Percentiles rank a stretch among this genome's conserved stretches.
These are phyloP conservation scores for Colletotrichum chlorophyti DNA, from an alignment of 2,329 filamentous ascomycete species.

Conservation along the genomic window DNA sequence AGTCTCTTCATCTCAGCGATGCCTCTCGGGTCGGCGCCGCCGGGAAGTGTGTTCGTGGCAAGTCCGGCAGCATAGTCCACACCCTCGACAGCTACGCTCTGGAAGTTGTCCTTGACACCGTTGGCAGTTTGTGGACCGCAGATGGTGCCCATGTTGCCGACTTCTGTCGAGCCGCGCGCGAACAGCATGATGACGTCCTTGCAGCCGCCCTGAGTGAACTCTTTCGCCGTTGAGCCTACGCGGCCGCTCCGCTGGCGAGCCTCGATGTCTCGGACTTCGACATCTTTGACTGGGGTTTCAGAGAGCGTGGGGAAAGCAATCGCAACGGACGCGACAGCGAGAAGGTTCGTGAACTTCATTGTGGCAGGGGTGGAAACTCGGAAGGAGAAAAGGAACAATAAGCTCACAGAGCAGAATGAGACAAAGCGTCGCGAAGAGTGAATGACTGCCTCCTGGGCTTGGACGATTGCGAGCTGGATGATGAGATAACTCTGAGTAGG, in stretches of 20 bases:
- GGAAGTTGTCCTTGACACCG: constrained; percentile 31
- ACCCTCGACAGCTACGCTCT: constrained; percentile 31
- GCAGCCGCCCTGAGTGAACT: constrained; percentile 34
- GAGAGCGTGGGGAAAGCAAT: constrained; percentile 24
- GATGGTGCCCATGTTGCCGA: constrained; percentile 31
- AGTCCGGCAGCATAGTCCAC: constrained; percentile 45
- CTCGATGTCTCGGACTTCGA: constrained; percentile 5
- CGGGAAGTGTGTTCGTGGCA: constrained; percentile 38
- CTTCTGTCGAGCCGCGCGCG: constrained; percentile 33
- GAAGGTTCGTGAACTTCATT: constrained; percentile 27
- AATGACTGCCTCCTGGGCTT: constrained; percentile 26
- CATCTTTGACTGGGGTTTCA: neutral
- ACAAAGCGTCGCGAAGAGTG: constrained; percentile 5
- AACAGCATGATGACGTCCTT: constrained; percentile 34
- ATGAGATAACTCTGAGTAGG: neutral
- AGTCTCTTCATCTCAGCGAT: constrained; percentile 41
- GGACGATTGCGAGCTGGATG: constrained; percentile 9
- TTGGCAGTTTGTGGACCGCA: constrained; percentile 32
- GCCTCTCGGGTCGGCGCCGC: constrained; percentile 39
- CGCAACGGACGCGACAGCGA: constrained; percentile 27
- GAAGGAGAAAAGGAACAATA: neutral
- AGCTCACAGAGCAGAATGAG: constrained; percentile 4
- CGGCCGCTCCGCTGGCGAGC: constrained; percentile 24
- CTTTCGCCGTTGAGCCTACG: constrained; percentile 31
- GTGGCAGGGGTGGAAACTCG: neutral